phyloP scores from a whole-genome alignment of 495 filamentous ascomycete species.

The Aspergillus leporis region DNA sequence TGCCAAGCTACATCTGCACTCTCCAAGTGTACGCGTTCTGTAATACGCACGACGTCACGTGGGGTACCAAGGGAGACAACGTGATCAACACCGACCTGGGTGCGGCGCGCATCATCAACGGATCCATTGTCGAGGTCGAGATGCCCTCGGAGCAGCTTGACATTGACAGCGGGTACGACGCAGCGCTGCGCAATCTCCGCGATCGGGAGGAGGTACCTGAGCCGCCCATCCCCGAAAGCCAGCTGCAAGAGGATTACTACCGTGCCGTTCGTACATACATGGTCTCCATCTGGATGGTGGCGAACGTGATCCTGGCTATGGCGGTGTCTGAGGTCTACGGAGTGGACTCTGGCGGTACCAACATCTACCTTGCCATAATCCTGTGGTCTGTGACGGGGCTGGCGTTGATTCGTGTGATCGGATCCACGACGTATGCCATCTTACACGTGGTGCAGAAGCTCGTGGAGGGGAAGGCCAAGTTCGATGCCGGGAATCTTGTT shows the following conservation, averaged over 20 bases:
- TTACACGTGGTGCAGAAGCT: slow-evolving; percentile 80
- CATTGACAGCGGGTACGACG: slow-evolving; percentile 97
- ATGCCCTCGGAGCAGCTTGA: slow-evolving; percentile 98
- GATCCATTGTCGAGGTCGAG: slow-evolving; percentile 72
- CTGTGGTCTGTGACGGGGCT: slow-evolving; percentile 88
- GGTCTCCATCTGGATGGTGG: slow-evolving; percentile 93
- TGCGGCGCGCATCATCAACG: slow-evolving; percentile 68
- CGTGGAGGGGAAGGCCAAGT: slow-evolving; percentile 80
- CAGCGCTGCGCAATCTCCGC: slow-evolving; percentile 91
- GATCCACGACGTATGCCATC: slow-evolving; percentile 76
- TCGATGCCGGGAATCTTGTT: slow-evolving; percentile 46
- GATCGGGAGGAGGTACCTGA: slow-evolving; percentile 83
- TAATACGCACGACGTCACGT: slow-evolving; percentile 98
- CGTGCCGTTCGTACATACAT: slow-evolving; percentile 97
- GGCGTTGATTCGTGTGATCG: slow-evolving; percentile 80
- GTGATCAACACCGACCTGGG: slow-evolving; percentile 89
- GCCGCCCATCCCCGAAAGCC: slow-evolving; percentile 63
- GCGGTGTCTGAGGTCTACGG: slow-evolving; percentile 85
- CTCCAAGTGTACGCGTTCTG: slow-evolving; percentile 99
- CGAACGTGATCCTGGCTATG: slow-evolving; percentile 93
- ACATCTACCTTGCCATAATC: slow-evolving; percentile 91
- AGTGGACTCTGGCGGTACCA: slow-evolving; percentile 63
- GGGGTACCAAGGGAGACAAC: slow-evolving; percentile 99
- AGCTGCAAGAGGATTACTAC: slow-evolving; percentile 98
- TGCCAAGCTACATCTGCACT: slow-evolving; percentile 94